These are phyloP conservation scores for Halophytophthora polymorphica DNA, from an alignment of 352 stramenopile species.

Conservation along the genomic window DNA sequence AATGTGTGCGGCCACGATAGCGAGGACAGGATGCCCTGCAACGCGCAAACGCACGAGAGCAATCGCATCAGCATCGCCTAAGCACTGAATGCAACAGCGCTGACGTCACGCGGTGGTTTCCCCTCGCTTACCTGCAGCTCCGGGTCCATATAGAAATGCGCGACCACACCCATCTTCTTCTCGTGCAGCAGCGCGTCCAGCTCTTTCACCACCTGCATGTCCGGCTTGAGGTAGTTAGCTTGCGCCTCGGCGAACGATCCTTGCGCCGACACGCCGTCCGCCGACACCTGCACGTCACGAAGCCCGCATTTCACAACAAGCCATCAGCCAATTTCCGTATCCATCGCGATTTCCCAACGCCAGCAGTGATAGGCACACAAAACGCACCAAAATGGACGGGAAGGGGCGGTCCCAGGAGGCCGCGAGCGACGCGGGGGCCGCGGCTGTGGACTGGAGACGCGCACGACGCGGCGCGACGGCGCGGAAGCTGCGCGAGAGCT, in stretches of 20 bases:
- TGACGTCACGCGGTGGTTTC: no score
- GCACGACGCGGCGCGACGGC: constrained; percentile 1
- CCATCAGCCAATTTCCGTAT: neutral
- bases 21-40: constrained; percentile 75
- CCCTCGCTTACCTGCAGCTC: constrained; percentile 86
- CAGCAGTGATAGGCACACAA: no score
- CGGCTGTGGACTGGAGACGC: constrained; percentile 9
- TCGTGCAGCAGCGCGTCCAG: constrained; percentile 84
- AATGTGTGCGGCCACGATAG: constrained; percentile 89
- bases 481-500: constrained; percentile 25
- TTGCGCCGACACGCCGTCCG: constrained; percentile 69
- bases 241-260: constrained; percentile 89
- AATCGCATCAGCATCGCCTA: neutral
- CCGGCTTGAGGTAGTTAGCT: constrained; percentile 82
- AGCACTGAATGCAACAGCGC: no score
- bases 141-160: constrained; percentile 99
- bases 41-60: neutral
- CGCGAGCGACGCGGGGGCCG: constrained; percentile 49
- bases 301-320: no score
- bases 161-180: constrained; percentile 95
- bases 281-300: constrained; percentile 74
- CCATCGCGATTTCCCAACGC: no score
- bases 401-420: constrained; percentile 76
- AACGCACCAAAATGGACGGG: constrained; percentile 70
- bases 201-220: constrained; percentile 82